These are phyloP conservation scores for Metschnikowia henanensis DNA, from an alignment of 805 yeast species.

Conservation along the genomic window DNA sequence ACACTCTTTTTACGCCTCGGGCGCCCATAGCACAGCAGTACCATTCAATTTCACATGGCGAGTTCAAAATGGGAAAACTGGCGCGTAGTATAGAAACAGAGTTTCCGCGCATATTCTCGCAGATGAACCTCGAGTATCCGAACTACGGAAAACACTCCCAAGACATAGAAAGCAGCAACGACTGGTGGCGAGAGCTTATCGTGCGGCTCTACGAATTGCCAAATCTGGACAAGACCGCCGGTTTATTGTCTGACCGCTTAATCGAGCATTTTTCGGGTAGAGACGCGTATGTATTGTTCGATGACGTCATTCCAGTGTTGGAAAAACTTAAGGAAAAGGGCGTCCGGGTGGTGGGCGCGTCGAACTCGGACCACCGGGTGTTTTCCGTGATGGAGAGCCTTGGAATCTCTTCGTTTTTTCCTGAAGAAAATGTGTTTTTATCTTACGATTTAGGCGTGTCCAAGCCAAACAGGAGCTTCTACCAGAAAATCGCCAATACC, in stretches of 20 bases:
- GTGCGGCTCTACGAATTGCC: constrained; percentile 42
- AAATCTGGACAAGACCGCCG: constrained; percentile 21
- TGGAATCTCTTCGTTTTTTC: constrained; percentile 43
- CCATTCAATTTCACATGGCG: constrained; percentile 41
- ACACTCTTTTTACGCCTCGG: constrained; percentile 60
- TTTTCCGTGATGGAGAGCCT: constrained; percentile 46
- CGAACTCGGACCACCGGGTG: constrained; percentile 66
- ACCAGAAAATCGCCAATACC: constrained; percentile 14
- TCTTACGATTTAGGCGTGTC: constrained; percentile 56
- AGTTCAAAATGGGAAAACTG: constrained; percentile 42
- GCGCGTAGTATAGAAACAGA: constrained; percentile 24
- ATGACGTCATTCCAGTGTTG: constrained; percentile 53
- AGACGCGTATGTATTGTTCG: constrained; percentile 53
- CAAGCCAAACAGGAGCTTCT: constrained; percentile 55
- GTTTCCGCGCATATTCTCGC: constrained; percentile 34
- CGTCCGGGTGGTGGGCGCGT: constrained; percentile 45
- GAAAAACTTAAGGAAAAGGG: constrained; percentile 28
- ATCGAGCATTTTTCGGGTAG: constrained; percentile 48
- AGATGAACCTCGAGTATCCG: constrained; percentile 45
- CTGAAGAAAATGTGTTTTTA: constrained; percentile 39
- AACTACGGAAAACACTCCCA: constrained; percentile 55
- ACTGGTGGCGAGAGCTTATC: constrained; percentile 64
- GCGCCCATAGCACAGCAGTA: constrained; percentile 57
- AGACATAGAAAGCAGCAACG: constrained; percentile 24
- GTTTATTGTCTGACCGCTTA: constrained; percentile 45